Conservation (phyloP, 768 basidiomycete species). For the Peribolospora kevripleyi region DNA sequence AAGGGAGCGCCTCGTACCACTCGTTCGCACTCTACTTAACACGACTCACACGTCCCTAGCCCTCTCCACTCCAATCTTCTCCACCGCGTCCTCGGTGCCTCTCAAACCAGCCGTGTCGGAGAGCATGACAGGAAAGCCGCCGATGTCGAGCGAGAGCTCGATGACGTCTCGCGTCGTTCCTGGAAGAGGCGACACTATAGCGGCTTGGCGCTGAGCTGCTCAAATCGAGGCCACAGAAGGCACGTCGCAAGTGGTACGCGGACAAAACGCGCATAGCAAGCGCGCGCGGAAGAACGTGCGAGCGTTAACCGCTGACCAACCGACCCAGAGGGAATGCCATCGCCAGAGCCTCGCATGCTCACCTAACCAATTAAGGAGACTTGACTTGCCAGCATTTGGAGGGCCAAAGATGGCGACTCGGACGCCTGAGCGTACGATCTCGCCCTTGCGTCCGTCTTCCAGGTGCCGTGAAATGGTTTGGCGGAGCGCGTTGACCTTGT, state of each 20-base stretch:
- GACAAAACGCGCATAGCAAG: not conserved
- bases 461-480: slow-evolving; percentile 33
- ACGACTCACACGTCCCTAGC: slow-evolving; percentile 39
- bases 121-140: slow-evolving; percentile 53
- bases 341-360: not conserved
- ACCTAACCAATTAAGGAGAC: slow-evolving; percentile 64
- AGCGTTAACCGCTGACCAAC: too few relatives aligned
- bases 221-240: not conserved
- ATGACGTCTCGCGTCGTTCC: slow-evolving; percentile 78
- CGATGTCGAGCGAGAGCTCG: slow-evolving; percentile 65
- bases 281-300: too few relatives aligned
- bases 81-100: slow-evolving; percentile 40
- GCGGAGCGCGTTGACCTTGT: slow-evolving; percentile 29
- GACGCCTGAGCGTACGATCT: slow-evolving; percentile 59
- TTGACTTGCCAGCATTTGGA: slow-evolving; percentile 85
- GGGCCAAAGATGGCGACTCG: slow-evolving; percentile 73
- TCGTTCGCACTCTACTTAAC: not conserved
- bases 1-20: not conserved
- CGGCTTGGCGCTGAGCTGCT: slow-evolving; percentile 58
- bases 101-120: slow-evolving; percentile 64
- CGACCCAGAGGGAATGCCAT: too few relatives aligned
- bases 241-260: not conserved
- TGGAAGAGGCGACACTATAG: slow-evolving; percentile 65
- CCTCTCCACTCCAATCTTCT: slow-evolving; percentile 54
- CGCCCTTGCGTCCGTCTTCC: slow-evolving; percentile 48